A percentile compares a stretch with the other conserved stretches of the same genome.
Conservation (phyloP, 2,329 filamentous ascomycete species). For the Teratosphaeria viscida region DNA sequence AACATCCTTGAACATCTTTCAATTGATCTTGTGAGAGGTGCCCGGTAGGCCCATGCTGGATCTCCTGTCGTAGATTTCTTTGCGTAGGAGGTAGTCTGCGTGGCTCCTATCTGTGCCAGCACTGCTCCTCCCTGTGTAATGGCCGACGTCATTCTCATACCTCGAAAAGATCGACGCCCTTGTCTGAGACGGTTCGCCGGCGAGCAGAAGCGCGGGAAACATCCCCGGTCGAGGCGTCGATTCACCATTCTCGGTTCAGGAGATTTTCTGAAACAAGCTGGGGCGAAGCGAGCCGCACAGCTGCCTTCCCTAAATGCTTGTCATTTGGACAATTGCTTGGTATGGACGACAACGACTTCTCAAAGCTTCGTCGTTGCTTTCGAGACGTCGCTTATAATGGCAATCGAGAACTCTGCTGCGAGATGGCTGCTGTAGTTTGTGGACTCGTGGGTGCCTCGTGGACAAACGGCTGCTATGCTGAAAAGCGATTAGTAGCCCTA, state of each 20-base stretch:
- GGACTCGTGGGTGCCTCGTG: background rate
- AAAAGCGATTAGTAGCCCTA: background rate
- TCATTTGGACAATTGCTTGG: background rate
- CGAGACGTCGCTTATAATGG: background rate
- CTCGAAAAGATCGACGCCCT: background rate
- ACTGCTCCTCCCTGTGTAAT: background rate
- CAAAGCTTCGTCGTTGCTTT: background rate
- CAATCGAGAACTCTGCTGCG: background rate
- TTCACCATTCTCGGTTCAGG: background rate
- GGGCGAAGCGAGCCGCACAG: background rate
- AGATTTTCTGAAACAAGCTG: background rate
- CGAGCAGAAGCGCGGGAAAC: background rate
- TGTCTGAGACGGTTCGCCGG: background rate
- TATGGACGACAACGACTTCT: background rate
- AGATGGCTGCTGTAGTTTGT: background rate
- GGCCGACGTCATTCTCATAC: background rate
- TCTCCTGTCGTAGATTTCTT: background rate
- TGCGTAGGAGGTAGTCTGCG: background rate
- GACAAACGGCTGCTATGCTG: background rate
- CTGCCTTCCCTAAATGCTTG: background rate
- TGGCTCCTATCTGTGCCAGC: background rate
- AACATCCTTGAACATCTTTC: background rate
- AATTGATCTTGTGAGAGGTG: background rate
- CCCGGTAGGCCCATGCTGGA: background rate
- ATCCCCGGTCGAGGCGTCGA: background rate